Evolutionary conservation across 345 rosid species (phyloP), one percentile per base, ranked within the genome.

Genomic region (Eucalyptus victrix): DNA sequence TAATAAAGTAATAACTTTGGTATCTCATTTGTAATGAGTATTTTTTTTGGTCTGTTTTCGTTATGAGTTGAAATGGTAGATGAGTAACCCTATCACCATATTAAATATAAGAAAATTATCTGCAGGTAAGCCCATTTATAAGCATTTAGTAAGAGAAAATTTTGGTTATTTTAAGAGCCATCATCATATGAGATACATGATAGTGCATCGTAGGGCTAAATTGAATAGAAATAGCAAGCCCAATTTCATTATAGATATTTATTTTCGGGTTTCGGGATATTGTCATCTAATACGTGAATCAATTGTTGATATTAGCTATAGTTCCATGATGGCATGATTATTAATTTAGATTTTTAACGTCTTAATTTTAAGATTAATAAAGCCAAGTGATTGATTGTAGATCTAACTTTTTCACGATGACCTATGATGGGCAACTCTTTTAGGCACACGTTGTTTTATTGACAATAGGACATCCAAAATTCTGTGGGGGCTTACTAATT

Each of bases 381-480:
- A 32, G 40, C 23, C 0, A 0, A 3, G 18, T 7, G 37, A 17
- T n/a, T n/a, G 72, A 15, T 30, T 30, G 72, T 62, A 30, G 34
- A 62, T 60, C 67, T 12, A 60, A 60, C 54, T 26, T 60, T 30
- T 60, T 0, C 69, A 62, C 4, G 9, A 12, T 62, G 72, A 1
- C 72, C 72, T 14, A 65, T 30, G n/a, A 7, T 65, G 18, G 72
- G 19, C 2, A 14, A 32, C 34, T 65, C 72, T 4, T 0, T 7
- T 30, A 65, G 72, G 72, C 19, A 14, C 72, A 7, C 37, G 4
- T 30, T 65, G 18, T 65, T 65, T 65, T 14, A n/a, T 7, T 6
- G 72, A 65, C 0, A 65, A 0, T 0, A 30, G 0, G 72, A 3
- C 72, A 65, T 30, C 0, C 7, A 28, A 14, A 30, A 65, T 0